Evolutionary conservation across 495 filamentous ascomycete genomes (phyloP).

Genomic region (Aspergillus cavernicola): DNA sequence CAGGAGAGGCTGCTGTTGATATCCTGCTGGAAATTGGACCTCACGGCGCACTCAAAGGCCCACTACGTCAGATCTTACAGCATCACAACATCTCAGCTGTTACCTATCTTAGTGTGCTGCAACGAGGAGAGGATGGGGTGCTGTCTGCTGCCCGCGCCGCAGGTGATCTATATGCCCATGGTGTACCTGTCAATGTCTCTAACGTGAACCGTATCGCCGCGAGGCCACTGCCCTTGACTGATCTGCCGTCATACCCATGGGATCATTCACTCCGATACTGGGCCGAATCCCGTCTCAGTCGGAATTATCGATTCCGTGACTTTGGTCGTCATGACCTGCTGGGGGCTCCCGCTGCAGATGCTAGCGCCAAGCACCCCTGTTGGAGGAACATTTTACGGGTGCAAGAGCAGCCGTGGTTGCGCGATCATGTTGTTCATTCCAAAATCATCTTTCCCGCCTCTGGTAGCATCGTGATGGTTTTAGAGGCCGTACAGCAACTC

Average conservation of each 20-base stretch:
- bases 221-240: conserved; percentile 17
- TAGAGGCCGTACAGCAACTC: too few relatives aligned
- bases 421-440: conserved; percentile 34
- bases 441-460: conserved; percentile 58
- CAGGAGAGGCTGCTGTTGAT: neutral
- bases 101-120: neutral
- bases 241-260: conserved; percentile 51
- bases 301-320: conserved; percentile 13
- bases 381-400: conserved; percentile 36
- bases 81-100: neutral
- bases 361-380: conserved; percentile 17
- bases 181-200: too few relatives aligned
- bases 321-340: conserved; percentile 28
- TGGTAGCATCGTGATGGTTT: conserved; percentile 52
- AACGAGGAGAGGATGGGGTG: neutral
- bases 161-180: neutral
- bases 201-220: too few relatives aligned
- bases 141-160: neutral
- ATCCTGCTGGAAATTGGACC: conserved; percentile 51
- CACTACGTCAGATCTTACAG: conserved; percentile 35
- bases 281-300: conserved; percentile 45
- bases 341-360: conserved; percentile 23
- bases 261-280: conserved; percentile 44
- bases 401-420: conserved; percentile 38
- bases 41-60: conserved; percentile 41